Base-by-base conservation (phyloP, 805 yeast genomes). In the Gaillardinia entomophila region DNA sequence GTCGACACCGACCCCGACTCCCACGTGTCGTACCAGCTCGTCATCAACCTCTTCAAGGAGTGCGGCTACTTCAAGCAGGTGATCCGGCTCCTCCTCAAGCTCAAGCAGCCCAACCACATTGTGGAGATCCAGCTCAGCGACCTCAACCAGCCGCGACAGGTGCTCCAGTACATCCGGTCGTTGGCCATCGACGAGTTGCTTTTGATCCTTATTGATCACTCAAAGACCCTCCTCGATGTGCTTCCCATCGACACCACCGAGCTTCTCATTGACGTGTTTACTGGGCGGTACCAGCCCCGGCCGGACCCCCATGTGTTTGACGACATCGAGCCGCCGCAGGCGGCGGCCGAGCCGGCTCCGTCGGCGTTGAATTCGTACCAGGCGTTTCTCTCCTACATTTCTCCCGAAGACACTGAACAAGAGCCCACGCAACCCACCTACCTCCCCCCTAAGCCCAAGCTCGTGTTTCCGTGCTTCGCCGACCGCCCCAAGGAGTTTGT, bases 401-500 rank as follows among this genome's bases (percentile, higher is more conserved):
- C 60, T 1, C 49, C 54, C 7, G 12, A 18, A 19, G 24, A 16
- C 4, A 28, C 28, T 12, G 16, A 25, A 6, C 27, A 6, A 4
- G 27, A 12, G 16, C 31, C 33, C 40, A 12, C 43, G 26, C 67
- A 49, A 24, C 82, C 89, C 12, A 83, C 92, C 0, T 92, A 92
- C 54, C 80, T 81, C 32, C 96, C 97, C 2, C 98, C 98, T 3
- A 72, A 79, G 32, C 97, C 97, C 5, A 71, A 88, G 28, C 66
- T 90, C 25, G 84, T 90, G 1, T 92, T 87, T 51, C 79, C 90
- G 2, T 78, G 94, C 1, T 92, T 92, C 53, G 76, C 84, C n/a
- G 75, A 80, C 43, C 86, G 83, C 51, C 88, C 92, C 0, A 75
- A 79, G 48, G 92, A 89, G 49, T 90, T 92, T 67, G 92, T 89